These are phyloP conservation scores for Phytophthora lateralis DNA, from an alignment of 352 stramenopile genomes.

Conservation along the genomic window DNA sequence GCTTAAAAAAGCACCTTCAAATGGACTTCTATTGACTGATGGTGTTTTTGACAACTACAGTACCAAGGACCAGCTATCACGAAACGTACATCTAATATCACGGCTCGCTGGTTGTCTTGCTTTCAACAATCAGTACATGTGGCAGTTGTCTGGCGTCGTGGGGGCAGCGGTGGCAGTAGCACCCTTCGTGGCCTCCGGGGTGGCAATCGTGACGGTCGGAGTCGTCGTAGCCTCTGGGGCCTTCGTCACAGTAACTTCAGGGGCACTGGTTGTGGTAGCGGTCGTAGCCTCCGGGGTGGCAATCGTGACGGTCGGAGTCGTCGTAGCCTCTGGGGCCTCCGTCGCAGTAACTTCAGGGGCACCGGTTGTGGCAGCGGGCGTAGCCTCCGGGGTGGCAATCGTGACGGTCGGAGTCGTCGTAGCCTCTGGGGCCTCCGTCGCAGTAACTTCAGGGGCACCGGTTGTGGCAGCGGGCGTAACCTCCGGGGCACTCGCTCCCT, in stretches of 20 bases:
- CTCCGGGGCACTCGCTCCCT: conserved; percentile 4
- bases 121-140: conserved; percentile 2
- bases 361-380: background rate
- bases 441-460: background rate
- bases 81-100: conserved; percentile 3
- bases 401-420: background rate
- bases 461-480: background rate
- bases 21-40: conserved; percentile 5
- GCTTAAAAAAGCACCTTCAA: background rate
- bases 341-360: background rate
- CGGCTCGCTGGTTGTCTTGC: background rate
- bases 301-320: background rate
- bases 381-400: conserved; percentile 1
- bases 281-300: background rate
- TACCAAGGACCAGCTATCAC: background rate
- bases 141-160: conserved; percentile 7
- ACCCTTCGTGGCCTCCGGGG: conserved; percentile 1
- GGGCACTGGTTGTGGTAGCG: background rate
- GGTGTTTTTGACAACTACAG: conserved; percentile 2
- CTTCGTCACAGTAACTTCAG: background rate
- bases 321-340: conserved; percentile 1
- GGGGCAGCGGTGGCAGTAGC: background rate
- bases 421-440: conserved; percentile 1
- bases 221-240: background rate
- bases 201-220: background rate